Conservation (phyloP, 1,139 yeast genomes). For the Pichia sp. region DNA sequence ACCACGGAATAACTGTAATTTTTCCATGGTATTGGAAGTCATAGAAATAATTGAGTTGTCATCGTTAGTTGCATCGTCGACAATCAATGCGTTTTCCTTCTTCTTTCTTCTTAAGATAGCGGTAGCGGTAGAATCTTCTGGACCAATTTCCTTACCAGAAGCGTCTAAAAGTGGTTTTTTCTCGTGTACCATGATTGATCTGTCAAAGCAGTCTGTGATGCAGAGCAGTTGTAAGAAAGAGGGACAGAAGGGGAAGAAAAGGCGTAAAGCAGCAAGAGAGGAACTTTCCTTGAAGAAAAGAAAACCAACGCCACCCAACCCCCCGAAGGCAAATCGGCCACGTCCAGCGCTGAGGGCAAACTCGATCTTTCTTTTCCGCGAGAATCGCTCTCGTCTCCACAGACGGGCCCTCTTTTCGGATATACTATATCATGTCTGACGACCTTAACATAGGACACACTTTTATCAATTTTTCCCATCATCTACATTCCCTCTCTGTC, state of each 20-base stretch:
- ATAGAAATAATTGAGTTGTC: conserved; percentile 95
- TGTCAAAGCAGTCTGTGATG: too few relatives aligned
- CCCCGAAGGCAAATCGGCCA: neutral
- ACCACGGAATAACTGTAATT: conserved; percentile 91
- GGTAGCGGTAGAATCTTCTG: conserved; percentile 84
- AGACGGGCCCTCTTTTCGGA: too few relatives aligned
- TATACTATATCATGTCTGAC: too few relatives aligned
- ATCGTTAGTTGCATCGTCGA: conserved; percentile 95
- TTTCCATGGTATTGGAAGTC: conserved; percentile 93
- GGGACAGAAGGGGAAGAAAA: neutral
- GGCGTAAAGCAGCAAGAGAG: neutral
- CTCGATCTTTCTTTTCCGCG: too few relatives aligned
- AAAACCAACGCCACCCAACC: too few relatives aligned
- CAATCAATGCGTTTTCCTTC: conserved; percentile 91
- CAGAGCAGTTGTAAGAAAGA: too few relatives aligned
- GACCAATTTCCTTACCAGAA: conserved; percentile 29
- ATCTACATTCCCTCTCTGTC: neutral
- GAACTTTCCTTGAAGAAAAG: too few relatives aligned
- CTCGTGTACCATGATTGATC: conserved; percentile 23
- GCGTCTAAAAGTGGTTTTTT: conserved; percentile 32
- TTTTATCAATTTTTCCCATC: too few relatives aligned
- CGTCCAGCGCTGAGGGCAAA: too few relatives aligned
- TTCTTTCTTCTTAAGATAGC: conserved; percentile 96
- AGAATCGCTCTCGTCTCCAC: too few relatives aligned
- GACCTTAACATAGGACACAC: too few relatives aligned